Percentiles rank a stretch among this genome's conserved stretches.
Evolutionary conservation across 2,329 filamentous ascomycete species (phyloP).

Genomic region (Trichoderma gracile): DNA sequence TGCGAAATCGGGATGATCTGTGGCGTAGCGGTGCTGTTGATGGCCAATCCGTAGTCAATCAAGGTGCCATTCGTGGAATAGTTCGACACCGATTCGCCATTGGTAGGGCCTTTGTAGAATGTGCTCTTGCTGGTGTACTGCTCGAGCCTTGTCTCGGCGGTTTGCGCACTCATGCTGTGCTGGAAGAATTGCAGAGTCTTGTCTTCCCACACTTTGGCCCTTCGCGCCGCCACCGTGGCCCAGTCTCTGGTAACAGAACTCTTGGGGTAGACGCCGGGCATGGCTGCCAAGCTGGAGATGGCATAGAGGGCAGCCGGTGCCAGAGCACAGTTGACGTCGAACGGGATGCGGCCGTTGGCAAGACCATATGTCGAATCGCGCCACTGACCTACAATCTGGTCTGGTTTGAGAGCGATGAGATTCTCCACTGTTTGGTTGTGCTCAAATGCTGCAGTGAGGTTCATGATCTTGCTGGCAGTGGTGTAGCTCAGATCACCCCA

Average conservation of each 20-base stretch:
- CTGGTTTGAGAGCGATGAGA: constrained; percentile 57
- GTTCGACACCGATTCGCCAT: constrained; percentile 42
- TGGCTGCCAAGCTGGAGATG: constrained; percentile 52
- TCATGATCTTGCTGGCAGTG: constrained; percentile 61
- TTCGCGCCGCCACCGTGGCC: constrained; percentile 46
- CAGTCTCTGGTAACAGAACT: constrained; percentile 44
- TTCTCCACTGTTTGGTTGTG: constrained; percentile 53
- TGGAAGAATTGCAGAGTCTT: constrained; percentile 60
- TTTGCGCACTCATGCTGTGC: constrained; percentile 41
- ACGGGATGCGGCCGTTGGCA: constrained; percentile 63
- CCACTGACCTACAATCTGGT: constrained; percentile 61
- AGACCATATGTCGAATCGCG: constrained; percentile 61
- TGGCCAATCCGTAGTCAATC: constrained; percentile 56
- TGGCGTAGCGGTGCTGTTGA: constrained; percentile 54
- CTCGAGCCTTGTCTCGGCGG: constrained; percentile 50
- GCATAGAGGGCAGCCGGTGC: constrained; percentile 61
- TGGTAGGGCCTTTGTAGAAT: constrained; percentile 48
- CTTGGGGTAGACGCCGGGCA: constrained; percentile 51
- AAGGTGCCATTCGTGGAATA: constrained; percentile 42
- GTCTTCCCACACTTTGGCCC: constrained; percentile 64
- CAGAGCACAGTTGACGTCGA: constrained; percentile 64
- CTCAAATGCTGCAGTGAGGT: constrained; percentile 55
- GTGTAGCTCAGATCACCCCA: constrained; percentile 54
- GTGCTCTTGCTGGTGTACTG: constrained; percentile 46
- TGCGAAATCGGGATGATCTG: constrained; percentile 59